Conservation (phyloP, 805 yeast species). For the Tetrapisispora pingtungensis region DNA sequence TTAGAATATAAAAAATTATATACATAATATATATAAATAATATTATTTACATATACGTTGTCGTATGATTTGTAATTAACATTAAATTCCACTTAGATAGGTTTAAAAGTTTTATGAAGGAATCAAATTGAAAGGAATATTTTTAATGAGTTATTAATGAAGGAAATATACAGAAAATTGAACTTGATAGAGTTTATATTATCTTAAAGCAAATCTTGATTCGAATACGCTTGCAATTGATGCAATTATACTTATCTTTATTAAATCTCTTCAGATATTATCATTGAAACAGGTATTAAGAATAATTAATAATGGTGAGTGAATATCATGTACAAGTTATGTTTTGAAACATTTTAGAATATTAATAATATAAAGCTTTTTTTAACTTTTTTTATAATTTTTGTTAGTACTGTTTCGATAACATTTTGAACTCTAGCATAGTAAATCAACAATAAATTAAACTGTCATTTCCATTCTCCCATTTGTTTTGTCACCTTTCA, state of each 20-base stretch:
- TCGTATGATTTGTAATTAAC: slow-evolving; percentile 1
- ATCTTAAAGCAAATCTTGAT: no score
- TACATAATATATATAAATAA: slow-evolving; percentile 1
- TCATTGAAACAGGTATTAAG: neutral
- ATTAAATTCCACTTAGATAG: neutral
- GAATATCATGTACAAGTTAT: slow-evolving; percentile 1
- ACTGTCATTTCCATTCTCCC: no score
- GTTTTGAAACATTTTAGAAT: slow-evolving; percentile 1
- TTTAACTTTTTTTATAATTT: neutral
- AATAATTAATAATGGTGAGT: neutral
- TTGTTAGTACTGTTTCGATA: neutral
- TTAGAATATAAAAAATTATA: slow-evolving; percentile 3
- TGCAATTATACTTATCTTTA: no score
- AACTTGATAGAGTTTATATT: no score
- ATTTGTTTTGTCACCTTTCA: no score
- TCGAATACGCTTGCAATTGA: no score
- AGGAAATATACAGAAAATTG: neutral
- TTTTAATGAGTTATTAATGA: no score
- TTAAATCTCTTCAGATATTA: no score
- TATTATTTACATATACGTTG: slow-evolving; percentile 2
- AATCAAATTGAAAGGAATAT: neutral
- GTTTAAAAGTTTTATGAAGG: neutral
- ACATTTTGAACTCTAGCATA: no score
- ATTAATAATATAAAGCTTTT: neutral
- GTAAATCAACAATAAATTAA: no score